phyloP scores from a whole-genome alignment of 495 filamentous ascomycete genomes.

The Penicillium canescens region DNA sequence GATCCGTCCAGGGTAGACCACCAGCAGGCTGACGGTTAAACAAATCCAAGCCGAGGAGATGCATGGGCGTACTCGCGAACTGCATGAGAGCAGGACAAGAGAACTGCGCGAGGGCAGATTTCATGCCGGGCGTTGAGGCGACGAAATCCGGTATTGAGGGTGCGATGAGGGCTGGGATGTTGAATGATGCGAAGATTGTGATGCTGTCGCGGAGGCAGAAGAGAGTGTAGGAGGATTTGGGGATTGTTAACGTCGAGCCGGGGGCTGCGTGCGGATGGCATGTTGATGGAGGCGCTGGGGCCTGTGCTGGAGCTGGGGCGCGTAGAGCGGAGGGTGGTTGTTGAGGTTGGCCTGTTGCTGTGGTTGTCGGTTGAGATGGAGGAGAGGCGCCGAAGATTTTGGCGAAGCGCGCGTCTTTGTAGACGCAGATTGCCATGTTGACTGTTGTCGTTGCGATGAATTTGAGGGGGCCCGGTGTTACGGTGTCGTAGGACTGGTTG shows the following conservation, averaged over 20 bases:
- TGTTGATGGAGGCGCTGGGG: background rate
- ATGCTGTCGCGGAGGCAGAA: slow-evolving; percentile 85
- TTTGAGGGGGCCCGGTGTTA: slow-evolving; percentile 75
- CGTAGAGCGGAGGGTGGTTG: slow-evolving; percentile 56
- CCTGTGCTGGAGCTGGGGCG: background rate
- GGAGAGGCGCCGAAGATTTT: slow-evolving; percentile 67
- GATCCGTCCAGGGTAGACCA: slow-evolving; percentile 52
- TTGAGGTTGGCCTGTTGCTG: slow-evolving; percentile 38
- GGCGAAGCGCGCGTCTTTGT: slow-evolving; percentile 89
- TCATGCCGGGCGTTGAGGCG: slow-evolving; percentile 53
- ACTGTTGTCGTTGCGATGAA: slow-evolving; percentile 80
- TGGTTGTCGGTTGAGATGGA: slow-evolving; percentile 4
- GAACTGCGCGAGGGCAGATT: slow-evolving; percentile 74
- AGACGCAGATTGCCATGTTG: slow-evolving; percentile 87
- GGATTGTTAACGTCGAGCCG: slow-evolving; percentile 31
- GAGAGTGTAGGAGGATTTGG: slow-evolving; percentile 63
- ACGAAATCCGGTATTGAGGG: slow-evolving; percentile 40
- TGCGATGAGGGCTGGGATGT: slow-evolving; percentile 77
- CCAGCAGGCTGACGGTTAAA: slow-evolving; percentile 69
- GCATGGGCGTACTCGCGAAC: slow-evolving; percentile 79
- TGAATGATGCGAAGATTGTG: slow-evolving; percentile 94
- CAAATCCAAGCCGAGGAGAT: slow-evolving; percentile 83
- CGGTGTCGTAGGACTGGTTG: slow-evolving; percentile 54
- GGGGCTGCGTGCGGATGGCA: slow-evolving; percentile 10
- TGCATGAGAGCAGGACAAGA: slow-evolving; percentile 79